Evolutionary conservation across 2,329 filamentous ascomycete species (phyloP), one percentile per base, ranked within the genome.

Genomic region (Hypoxylon sp.): DNA sequence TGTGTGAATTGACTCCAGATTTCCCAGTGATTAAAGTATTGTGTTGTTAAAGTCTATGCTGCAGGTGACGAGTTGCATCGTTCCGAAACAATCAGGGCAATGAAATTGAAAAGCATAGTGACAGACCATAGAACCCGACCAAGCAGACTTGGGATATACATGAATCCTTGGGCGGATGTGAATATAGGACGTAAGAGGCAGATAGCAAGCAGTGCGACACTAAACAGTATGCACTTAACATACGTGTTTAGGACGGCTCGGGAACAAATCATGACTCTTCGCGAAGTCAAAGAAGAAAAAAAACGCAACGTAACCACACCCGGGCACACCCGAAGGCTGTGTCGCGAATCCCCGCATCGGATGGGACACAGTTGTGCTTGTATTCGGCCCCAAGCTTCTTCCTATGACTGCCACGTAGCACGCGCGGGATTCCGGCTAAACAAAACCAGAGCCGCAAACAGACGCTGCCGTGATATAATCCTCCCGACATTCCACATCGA

Each of bases 281-380:
- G 15, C 38, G 41, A 47, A 51, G 46, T 38, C 50, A 13, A n/a
- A n/a, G n/a, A n/a, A n/a, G n/a, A n/a, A n/a, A n/a, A n/a, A n/a
- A n/a, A 36, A 48, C 46, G 50, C 37, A 57, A 57, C 37, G 46
- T 50, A 48, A 54, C 50, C 51, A 46, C 51, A 46, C 36, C 26
- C 25, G 21, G 31, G 9, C 51, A 46, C 51, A 46, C 36, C 26
- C 25, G 21, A 36, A 7, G 32, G 41, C 30, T 36, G 27, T 44
- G 20, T 30, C 36, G 13, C 21, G 32, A 38, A 5, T 11, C 42
- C 51, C 47, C 46, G 43, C 47, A 55, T 50, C 31, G 23, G 29
- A 49, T 43, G 36, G 41, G 43, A 46, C 41, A 46, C 40, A 34
- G 23, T 36, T 43, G 40, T 20, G 36, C 17, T 12, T 32, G 25